Conservation (phyloP, 257 asterid genomes). For the Penstemon davidsonii region DNA sequence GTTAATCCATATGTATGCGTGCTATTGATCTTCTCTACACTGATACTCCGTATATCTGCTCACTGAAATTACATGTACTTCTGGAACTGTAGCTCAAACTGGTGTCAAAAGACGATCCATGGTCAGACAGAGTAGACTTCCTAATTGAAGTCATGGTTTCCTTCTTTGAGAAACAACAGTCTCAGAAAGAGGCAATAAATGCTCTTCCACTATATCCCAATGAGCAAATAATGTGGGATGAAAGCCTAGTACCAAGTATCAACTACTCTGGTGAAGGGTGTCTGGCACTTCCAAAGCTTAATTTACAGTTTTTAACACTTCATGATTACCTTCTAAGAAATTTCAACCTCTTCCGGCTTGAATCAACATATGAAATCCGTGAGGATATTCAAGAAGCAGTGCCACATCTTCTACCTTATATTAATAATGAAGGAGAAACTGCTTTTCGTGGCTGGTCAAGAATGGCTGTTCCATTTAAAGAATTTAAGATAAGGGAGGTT, state of each 20-base stretch:
- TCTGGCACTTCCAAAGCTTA: conserved; percentile 97
- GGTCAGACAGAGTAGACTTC: conserved; percentile 96
- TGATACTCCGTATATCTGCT: conserved; percentile 12
- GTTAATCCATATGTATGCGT: neutral
- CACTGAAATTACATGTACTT: conserved; percentile 8
- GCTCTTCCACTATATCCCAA: conserved; percentile 97
- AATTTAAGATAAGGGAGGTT: conserved; percentile 70
- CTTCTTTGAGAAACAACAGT: conserved; percentile 88
- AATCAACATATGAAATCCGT: conserved; percentile 97
- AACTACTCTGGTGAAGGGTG: conserved; percentile 99
- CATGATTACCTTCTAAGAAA: conserved; percentile 97
- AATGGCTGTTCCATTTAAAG: conserved; percentile 96
- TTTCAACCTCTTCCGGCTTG: conserved; percentile 97
- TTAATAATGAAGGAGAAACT: conserved; percentile 91
- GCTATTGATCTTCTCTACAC: conserved; percentile 6
- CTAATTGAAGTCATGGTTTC: conserved; percentile 90
- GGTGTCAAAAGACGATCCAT: conserved; percentile 77
- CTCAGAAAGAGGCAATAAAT: conserved; percentile 96
- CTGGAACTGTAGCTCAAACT: conserved; percentile 69
- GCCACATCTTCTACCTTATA: conserved; percentile 87
- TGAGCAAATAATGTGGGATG: conserved; percentile 99
- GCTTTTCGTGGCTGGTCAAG: conserved; percentile 99
- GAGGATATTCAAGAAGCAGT: conserved; percentile 99
- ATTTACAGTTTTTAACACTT: conserved; percentile 90
- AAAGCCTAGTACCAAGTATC: conserved; percentile 98